Base-by-base conservation (phyloP, 306 rosid species). In the Dalbergia cultrata region DNA sequence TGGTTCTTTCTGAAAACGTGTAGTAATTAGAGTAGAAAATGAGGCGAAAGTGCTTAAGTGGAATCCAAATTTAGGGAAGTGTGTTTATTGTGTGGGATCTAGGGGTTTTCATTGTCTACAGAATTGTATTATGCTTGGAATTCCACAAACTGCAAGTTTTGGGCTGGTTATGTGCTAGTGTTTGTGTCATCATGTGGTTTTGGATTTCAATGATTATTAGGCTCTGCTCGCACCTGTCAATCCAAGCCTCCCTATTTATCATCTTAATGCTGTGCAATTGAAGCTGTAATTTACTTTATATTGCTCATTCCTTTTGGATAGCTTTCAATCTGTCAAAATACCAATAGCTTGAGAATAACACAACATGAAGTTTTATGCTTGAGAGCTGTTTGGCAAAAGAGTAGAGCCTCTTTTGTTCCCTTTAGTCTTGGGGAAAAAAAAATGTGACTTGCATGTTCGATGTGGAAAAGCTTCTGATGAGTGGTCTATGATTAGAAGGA, bases 261-360 rank as follows among this genome's bases (percentile, higher is more conserved):
- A 21, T 4, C 19, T 6, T 10, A 8, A 3, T 17, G 62, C 59
- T 61, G 14, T 62, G 80, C 63, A 17, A 61, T 75, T 78, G 49
- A 78, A 72, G 53, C 18, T 37, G 1, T 78, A 45, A 10, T 71
- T 18, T 76, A 63, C 77, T 76, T 75, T 68, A 60, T 68, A 35
- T 2, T 26, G 31, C 31, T 26, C 2, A 1, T 26, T 59, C 56
- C 43, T 43, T 44, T 76, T 5, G 21, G 73, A 58, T 76, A 17
- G 31, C 60, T 49, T 58, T 26, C 31, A 53, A 53, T 58, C 7
- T 59, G 34, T 70, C 41, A 57, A 78, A 12, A 57, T 67, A 41
- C n/a, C 35, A 35, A 43, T 22, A 76, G 16, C 65, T 17, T 76
- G 4, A 47, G 53, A 61, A 26, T 26, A 52, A 26, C 65, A 53